Percentiles rank a stretch among this genome's conserved stretches.
Conservation (phyloP, 345 rosid species). For the Brassica carinata region DNA sequence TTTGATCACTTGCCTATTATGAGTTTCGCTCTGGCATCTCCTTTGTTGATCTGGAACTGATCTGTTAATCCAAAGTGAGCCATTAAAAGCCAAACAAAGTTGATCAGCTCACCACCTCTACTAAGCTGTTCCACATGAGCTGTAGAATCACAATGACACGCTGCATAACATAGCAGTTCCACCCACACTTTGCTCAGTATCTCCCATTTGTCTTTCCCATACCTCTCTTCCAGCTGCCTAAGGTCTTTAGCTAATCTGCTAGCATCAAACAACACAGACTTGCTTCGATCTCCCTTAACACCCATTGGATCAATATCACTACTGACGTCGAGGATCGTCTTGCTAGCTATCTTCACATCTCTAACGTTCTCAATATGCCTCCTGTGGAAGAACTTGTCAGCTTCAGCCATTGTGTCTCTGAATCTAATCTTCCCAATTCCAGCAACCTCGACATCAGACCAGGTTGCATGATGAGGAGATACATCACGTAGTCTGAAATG, state of each 20-base stretch:
- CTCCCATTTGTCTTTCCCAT: constrained; percentile 47
- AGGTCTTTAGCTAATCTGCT: constrained; percentile 61
- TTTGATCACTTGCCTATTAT: constrained; percentile 48
- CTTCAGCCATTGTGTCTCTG: constrained; percentile 57
- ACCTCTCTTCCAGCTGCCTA: constrained; percentile 4
- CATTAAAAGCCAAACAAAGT: constrained; percentile 73
- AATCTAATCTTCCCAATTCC: constrained; percentile 59
- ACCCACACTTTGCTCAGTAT: constrained; percentile 63
- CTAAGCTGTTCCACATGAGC: constrained; percentile 65
- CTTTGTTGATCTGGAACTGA: constrained; percentile 59
- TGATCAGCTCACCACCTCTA: constrained; percentile 67
- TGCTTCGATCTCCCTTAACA: constrained; percentile 65
- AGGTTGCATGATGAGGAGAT: constrained; percentile 60
- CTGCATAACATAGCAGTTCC: constrained; percentile 58
- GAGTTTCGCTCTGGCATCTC: constrained; percentile 59
- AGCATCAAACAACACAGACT: constrained; percentile 63
- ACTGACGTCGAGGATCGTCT: constrained; percentile 19
- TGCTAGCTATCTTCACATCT: constrained; percentile 25
- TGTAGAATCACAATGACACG: constrained; percentile 54
- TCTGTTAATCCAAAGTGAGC: constrained; percentile 68
- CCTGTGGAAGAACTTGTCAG: constrained; percentile 43
- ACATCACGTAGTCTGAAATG: constrained; percentile 62
- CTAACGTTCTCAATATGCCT: constrained; percentile 14
- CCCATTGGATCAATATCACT: constrained; percentile 44
- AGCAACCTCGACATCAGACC: constrained; percentile 51